Evolutionary conservation across 495 filamentous ascomycete species (phyloP), one percentile per base, ranked within the genome.

Genomic region (Hamigera avellanea): DNA sequence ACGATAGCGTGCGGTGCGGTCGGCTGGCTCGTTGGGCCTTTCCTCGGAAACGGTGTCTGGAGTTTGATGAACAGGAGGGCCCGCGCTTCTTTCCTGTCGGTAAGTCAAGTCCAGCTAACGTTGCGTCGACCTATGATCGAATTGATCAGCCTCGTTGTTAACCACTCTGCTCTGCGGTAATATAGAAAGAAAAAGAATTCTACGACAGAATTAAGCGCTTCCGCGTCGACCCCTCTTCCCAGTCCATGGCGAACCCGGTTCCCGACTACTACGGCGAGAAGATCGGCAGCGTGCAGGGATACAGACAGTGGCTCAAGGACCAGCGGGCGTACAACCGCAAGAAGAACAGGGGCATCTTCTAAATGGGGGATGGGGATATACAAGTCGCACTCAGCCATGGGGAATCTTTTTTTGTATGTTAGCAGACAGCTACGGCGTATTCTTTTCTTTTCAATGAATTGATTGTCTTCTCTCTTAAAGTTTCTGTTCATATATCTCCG

Each of bases 261-360:
- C 76, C 76, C 3, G 76, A 81, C 45, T 81, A 80, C 52, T 73
- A 73, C 35, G 69, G 91, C 34, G 91, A 98, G 69, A 95, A 94
- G 73, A 94, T 98, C 54, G 82, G 80, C 12, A 93, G 85, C 45
- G 84, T 98, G 26, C 73, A 75, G 39, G 87, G 82, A 33, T 98
- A 95, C 50, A 62, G 93, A 46, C 78, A 82, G 56, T 98, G 91
- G 91, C 61, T 98, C 53, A 95, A 89, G 68, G 91, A 98, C 56
- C 93, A 96, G 69, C 61, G 88, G 32, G 86, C 87, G n/a, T 98
- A 91, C 59, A 94, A 93, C 64, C 76, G 80, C 63, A 95, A 95
- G 73, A 78, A 83, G 50, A 72, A 74, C 33, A 78, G 63, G 44
- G 83, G 73, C 45, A 66, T 75, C 39, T 32, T 45, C 9, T 67